Base-by-base conservation (phyloP, 202 grass and related monocot species). In the Digitaria exilis region DNA sequence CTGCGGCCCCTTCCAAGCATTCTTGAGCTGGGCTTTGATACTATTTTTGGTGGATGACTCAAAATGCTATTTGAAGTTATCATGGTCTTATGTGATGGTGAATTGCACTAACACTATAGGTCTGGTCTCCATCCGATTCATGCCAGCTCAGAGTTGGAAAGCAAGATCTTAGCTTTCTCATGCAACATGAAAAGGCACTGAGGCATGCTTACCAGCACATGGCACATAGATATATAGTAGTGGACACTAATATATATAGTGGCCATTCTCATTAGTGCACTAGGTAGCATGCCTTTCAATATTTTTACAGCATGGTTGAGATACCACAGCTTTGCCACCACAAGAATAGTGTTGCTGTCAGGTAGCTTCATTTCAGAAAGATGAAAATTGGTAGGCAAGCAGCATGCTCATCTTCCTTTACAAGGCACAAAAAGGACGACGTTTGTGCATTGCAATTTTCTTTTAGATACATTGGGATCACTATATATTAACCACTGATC, bases 241-340 rank as follows among this genome's bases (percentile, higher is more conserved):
- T 76, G 79, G 55, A 76, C 65, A 87, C 72, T 77, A 55, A 65
- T 57, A 62, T 87, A 65, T 72, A 31, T 87, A 88, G 73, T 88
- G 81, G 81, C 69, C 75, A 75, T 79, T 85, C 70, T 89, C 35
- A 57, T 89, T 76, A 89, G 52, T 76, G 69, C 82, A 89, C 77
- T 76, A 76, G 16, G 54, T 44, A 70, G 21, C 64, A 76, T 80
- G 82, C 82, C 63, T 84, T 89, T 80, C 42, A 63, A 55, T 84
- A 70, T 54, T 81, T 70, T 76, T 63, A 57, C 32, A 29, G 51
- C 71, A 71, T 74, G 42, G 77, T 85, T 89, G 82, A 45, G 71
- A 85, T 85, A 77, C 87, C 71, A 89, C 63, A 65, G 37, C 71
- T 85, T 77, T 76, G 54, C 71, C 71, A 85, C 77, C 87, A 77